These are phyloP conservation scores for Crinitomyces ghanaensis DNA, from an alignment of 805 yeast species.

Conservation along the genomic window DNA sequence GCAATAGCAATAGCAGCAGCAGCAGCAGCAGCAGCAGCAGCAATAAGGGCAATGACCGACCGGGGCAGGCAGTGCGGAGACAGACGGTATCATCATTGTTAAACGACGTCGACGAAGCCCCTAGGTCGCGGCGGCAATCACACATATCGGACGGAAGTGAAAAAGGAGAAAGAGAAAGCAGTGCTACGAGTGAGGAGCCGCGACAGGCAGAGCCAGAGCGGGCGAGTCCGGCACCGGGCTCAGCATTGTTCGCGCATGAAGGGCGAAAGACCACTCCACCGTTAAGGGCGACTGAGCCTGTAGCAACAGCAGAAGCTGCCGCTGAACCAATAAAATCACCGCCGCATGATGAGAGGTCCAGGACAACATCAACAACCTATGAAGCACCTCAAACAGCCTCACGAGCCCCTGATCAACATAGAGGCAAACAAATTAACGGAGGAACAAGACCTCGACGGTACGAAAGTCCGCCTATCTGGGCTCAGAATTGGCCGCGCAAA, in stretches of 20 bases:
- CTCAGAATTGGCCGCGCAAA: conserved; percentile 51
- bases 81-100: conserved; percentile 17
- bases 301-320: too few species aligned
- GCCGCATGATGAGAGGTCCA: conserved; percentile 1
- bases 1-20: conserved; percentile 1
- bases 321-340: too few species aligned
- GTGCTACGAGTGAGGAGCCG: not conserved
- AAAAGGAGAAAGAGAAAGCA: too few species aligned
- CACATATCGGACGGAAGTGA: conserved; percentile 4
- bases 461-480: conserved; percentile 68
- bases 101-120: conserved; percentile 6
- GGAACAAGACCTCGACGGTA: conserved; percentile 56
- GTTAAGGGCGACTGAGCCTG: too few species aligned
- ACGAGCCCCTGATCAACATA: too few species aligned
- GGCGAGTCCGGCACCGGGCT: too few species aligned
- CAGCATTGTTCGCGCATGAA: too few species aligned
- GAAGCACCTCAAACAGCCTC: conserved; percentile 3
- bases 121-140: conserved; percentile 2
- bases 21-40: conserved; percentile 1
- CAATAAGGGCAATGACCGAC: conserved; percentile 5
- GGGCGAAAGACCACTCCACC: too few species aligned
- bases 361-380: conserved; percentile 4
- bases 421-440: too few species aligned
- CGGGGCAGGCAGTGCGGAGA: conserved; percentile 10
- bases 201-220: not conserved